Evolutionary conservation across 2,329 filamentous ascomycete genomes (phyloP).

Genomic region (Cephalotrichum gorgonifer): DNA sequence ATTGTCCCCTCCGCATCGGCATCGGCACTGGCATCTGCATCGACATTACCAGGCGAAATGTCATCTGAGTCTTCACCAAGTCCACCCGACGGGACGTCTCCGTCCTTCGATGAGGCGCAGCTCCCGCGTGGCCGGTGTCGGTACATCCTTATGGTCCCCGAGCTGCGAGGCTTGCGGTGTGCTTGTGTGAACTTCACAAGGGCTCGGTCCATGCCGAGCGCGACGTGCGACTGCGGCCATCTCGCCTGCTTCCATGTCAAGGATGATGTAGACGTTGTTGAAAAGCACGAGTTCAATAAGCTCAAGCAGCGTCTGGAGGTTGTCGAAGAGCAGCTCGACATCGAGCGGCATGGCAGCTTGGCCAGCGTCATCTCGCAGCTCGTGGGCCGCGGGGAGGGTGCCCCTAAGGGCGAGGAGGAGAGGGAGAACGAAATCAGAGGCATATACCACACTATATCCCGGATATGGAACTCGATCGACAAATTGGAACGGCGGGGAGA

Average conservation of each 20-base stretch:
- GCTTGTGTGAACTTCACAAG: conserved; percentile 47
- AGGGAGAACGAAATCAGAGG: conserved; percentile 40
- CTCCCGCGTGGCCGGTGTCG: conserved; percentile 49
- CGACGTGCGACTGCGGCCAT: conserved; percentile 48
- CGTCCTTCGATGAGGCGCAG: conserved; percentile 27
- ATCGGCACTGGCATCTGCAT: too few relatives aligned
- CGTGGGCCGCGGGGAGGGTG: conserved; percentile 40
- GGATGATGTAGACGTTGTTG: conserved; percentile 30
- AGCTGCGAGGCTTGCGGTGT: conserved; percentile 47
- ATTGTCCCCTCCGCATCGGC: too few relatives aligned
- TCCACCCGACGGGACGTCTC: neutral
- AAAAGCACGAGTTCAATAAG: conserved; percentile 35
- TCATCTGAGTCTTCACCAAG: neutral
- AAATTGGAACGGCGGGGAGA: conserved; percentile 25
- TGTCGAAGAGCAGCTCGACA: conserved; percentile 32
- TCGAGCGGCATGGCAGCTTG: conserved; percentile 24
- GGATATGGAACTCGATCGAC: conserved; percentile 41
- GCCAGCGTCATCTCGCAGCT: conserved; percentile 31
- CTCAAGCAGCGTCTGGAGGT: conserved; percentile 33
- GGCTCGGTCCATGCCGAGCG: conserved; percentile 41
- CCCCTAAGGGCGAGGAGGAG: conserved; percentile 42
- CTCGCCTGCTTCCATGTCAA: conserved; percentile 48
- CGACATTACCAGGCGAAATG: neutral
- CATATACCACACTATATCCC: conserved; percentile 43
- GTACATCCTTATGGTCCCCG: conserved; percentile 46